Evolutionary conservation across 305 asterid genomes (phyloP).

Genomic region (Stenogyne calaminthoides): DNA sequence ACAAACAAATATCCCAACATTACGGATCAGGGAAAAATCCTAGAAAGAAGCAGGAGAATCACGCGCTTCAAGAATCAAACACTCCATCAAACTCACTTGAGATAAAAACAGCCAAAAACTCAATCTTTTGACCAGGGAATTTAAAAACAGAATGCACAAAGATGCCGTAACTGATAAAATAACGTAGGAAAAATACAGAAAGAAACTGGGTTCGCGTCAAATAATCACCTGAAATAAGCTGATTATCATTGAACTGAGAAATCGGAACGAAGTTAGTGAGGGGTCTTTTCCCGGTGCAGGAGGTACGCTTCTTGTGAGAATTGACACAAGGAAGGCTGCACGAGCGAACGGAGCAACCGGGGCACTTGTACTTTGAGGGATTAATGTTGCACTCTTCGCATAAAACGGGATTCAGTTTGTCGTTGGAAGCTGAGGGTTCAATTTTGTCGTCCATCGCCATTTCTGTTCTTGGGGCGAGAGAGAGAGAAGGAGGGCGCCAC

Average conservation of each 20-base stretch:
- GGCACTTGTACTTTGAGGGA: constrained; percentile 83
- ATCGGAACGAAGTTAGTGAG: constrained; percentile 58
- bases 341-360: constrained; percentile 79
- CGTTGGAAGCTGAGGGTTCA: constrained; percentile 30
- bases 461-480: background rate
- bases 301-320: constrained; percentile 78
- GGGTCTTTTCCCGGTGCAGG: constrained; percentile 70
- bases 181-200: background rate
- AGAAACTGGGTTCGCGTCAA: background rate
- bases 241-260: constrained; percentile 71
- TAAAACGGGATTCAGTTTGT: constrained; percentile 24
- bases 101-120: background rate
- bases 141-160: background rate
- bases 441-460: constrained; percentile 33
- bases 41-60: background rate
- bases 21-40: background rate
- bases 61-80: background rate
- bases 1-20: background rate
- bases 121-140: background rate
- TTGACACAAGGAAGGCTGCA: constrained; percentile 90
- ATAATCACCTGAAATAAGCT: constrained; percentile 63
- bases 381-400: constrained; percentile 77
- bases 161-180: background rate
- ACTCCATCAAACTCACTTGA: background rate
- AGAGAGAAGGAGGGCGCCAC: background rate